Evolutionary conservation across 192 early-diverging fungal genomes (phyloP).

Genomic region (Pecoramyces ruminantium): DNA sequence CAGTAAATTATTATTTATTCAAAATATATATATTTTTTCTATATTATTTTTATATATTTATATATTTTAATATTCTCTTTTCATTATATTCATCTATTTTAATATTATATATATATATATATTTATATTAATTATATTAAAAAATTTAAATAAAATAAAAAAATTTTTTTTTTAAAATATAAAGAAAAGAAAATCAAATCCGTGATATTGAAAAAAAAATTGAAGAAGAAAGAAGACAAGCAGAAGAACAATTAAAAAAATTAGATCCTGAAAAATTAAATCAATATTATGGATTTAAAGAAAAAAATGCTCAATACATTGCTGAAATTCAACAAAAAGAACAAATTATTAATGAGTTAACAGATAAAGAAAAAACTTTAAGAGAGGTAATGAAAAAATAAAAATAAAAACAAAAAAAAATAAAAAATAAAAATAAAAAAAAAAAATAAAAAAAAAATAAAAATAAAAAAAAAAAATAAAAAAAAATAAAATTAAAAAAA

Average conservation of each 20-base stretch:
- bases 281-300: slow-evolving; percentile 17
- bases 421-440: no score
- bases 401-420: no score
- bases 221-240: slow-evolving; percentile 17
- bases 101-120: no score
- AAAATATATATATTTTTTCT: no score
- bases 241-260: slow-evolving; percentile 23
- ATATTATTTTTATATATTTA: no score
- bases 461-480: no score
- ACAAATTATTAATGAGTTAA: not conserved
- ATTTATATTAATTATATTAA: slow-evolving; percentile 1
- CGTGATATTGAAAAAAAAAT: slow-evolving; percentile 28
- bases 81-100: no score
- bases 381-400: not conserved
- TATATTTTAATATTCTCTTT: no score
- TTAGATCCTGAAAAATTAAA: slow-evolving; percentile 16
- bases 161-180: not conserved
- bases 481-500: no score
- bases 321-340: slow-evolving; percentile 18
- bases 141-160: not conserved
- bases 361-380: not conserved
- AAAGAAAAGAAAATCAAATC: slow-evolving; percentile 19
- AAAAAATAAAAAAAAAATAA: no score
- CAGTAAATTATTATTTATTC: slow-evolving; percentile 21
- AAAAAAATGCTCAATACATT: slow-evolving; percentile 14